Base-by-base conservation (phyloP, 441 rosid species). In the Adansonia gregorii region DNA sequence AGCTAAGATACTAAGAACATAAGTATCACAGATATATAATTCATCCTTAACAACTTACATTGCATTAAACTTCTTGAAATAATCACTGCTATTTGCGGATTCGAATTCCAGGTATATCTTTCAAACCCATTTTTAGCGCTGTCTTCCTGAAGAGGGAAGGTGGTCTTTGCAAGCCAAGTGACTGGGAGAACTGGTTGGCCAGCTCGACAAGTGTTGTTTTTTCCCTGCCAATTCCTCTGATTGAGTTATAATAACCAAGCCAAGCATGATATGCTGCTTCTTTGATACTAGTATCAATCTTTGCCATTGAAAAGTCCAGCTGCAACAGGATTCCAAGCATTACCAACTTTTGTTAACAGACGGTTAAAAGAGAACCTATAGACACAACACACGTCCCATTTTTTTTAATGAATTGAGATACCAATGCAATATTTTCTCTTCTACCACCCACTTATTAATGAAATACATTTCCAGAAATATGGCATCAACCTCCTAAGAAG, bases 241-340 rank as follows among this genome's bases (percentile, higher is more conserved):
- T 88, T 1, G 98, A 94, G 85, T 88, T 93, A 74, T 96, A 94
- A 72, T 94, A 97, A 65, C 95, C 95, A 59, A 97, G 94, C 98
- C 99, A 97, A 60, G 95, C 94, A 83, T 93, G 97, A 83, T 90
- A 97, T 24, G 97, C 98, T 66, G 91, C 97, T 88, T 97, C 99
- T 87, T 92, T 94, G 76, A 91, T 78, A 75, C 91, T 90, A 43
- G 83, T 86, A 80, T 93, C 99, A 56, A 97, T 83, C 86, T 88
- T 93, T 60, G 78, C 86, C 86, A 97, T 80, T 3, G 96, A 88
- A 61, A 80, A 73, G 41, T 89, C 94, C 76, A 89, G 75, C 98
- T 96, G 91, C 80, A 76, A 77, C 72, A 73, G 72, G 20, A 76
- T 69, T 69, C 73, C 64, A 72, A 56, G 51, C 75, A 35, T 72